A percentile compares a stretch with the other conserved stretches of the same genome.
Conservation (phyloP, 2,329 filamentous ascomycete genomes). For the Hypoxylon sp. region DNA sequence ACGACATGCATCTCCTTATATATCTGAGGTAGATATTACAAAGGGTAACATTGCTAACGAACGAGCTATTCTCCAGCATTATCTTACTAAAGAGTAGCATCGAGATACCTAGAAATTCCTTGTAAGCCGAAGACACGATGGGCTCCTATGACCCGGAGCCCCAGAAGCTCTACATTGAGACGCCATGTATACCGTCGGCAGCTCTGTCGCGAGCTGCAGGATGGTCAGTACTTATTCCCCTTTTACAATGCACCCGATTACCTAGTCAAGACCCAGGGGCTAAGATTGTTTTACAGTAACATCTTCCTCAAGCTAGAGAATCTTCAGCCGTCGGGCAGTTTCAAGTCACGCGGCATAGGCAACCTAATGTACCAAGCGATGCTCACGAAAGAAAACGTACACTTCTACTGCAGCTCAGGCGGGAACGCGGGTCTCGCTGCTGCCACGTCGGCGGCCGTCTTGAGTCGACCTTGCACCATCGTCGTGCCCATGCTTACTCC, state of each 20-base stretch:
- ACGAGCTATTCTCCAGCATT: no score
- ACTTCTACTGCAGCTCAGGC: slow-evolving; percentile 84
- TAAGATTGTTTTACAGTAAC: slow-evolving; percentile 62
- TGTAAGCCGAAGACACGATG: no score
- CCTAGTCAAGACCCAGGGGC: not conserved
- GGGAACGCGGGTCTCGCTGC: slow-evolving; percentile 89
- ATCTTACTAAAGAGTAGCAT: no score
- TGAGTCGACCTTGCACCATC: slow-evolving; percentile 77
- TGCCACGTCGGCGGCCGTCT: slow-evolving; percentile 74
- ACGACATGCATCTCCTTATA: not conserved
- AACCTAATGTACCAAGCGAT: slow-evolving; percentile 69
- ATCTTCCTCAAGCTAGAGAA: slow-evolving; percentile 89
- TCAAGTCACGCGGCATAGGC: slow-evolving; percentile 85
- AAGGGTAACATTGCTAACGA: no score
- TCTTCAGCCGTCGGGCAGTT: slow-evolving; percentile 85
- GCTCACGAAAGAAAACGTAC: slow-evolving; percentile 56
- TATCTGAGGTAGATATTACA: no score
- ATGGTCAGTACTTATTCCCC: slow-evolving; percentile 65
- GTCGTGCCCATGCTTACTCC: slow-evolving; percentile 77
- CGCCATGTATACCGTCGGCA: slow-evolving; percentile 75
- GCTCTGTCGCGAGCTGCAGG: slow-evolving; percentile 76
- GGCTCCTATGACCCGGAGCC: slow-evolving; percentile 55
- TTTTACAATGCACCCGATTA: not conserved
- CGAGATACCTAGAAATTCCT: not conserved
- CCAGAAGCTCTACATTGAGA: slow-evolving; percentile 74